phyloP scores from a whole-genome alignment of 768 basidiomycete species.

The Phylloporus sp. region DNA sequence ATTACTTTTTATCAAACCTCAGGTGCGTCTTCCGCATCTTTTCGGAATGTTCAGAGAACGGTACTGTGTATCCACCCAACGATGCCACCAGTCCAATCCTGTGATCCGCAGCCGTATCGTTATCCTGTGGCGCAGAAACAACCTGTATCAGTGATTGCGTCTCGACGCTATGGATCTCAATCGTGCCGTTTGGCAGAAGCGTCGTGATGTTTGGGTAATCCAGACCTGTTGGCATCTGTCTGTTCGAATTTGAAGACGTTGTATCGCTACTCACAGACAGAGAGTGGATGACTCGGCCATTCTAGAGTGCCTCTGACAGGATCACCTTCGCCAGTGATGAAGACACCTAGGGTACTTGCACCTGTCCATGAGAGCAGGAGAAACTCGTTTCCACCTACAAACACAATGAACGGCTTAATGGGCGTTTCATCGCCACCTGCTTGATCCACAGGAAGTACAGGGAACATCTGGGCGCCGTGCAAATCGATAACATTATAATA shows the following conservation, averaged over 20 bases:
- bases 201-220: conserved; percentile 82
- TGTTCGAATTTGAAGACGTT: neutral
- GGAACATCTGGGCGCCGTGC: conserved; percentile 61
- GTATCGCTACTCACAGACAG: conserved; percentile 55
- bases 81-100: conserved; percentile 28
- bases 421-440: conserved; percentile 39
- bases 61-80: conserved; percentile 39
- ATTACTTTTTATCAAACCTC: conserved; percentile 22
- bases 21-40: conserved; percentile 37
- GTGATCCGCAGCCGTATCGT: conserved; percentile 22
- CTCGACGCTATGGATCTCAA: conserved; percentile 80
- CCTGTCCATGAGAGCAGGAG: conserved; percentile 86
- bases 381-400: conserved; percentile 77
- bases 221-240: conserved; percentile 45
- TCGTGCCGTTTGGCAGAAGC: conserved; percentile 70
- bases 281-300: conserved; percentile 76
- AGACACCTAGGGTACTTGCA: conserved; percentile 75
- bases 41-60: conserved; percentile 37
- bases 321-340: conserved; percentile 80
- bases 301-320: conserved; percentile 87
- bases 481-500: conserved; percentile 80
- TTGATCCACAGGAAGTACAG: conserved; percentile 79
- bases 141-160: conserved; percentile 70
- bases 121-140: conserved; percentile 45
- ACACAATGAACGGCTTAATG: conserved; percentile 68